These are phyloP conservation scores for Calocybe cyanea DNA, from an alignment of 768 basidiomycete genomes.

Conservation along the genomic window DNA sequence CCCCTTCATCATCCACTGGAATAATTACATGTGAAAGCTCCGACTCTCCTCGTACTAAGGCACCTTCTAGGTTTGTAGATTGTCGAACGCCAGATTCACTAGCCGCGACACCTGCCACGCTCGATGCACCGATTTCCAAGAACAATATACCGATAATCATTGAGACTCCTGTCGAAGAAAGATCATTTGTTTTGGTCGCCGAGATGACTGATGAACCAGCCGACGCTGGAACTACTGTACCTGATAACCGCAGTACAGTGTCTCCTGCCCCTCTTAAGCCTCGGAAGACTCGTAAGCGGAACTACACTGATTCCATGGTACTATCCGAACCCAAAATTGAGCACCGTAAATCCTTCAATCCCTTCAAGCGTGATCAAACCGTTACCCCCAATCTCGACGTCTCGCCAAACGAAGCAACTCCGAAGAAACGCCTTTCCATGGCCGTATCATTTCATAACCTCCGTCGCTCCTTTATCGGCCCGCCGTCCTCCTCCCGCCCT, in stretches of 20 bases:
- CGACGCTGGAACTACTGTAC: constrained; percentile 10
- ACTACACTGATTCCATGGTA: constrained; percentile 11
- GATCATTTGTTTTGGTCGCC: no score
- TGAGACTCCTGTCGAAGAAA: constrained; percentile 33
- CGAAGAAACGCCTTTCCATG: constrained; percentile 22
- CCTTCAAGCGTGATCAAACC: constrained; percentile 32
- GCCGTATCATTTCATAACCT: constrained; percentile 40
- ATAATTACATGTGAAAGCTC: no score
- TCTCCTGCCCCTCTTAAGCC: neutral
- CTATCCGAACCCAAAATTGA: constrained; percentile 4
- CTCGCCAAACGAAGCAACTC: constrained; percentile 11
- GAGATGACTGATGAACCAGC: neutral
- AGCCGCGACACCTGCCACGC: no score
- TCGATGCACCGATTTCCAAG: constrained; percentile 8
- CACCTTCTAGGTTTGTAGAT: no score
- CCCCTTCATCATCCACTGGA: no score
- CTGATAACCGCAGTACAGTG: constrained; percentile 11
- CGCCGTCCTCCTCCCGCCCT: constrained; percentile 22
- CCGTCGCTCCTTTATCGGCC: constrained; percentile 41
- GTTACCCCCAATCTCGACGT: constrained; percentile 8
- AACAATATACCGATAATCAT: constrained; percentile 26
- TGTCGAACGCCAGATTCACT: no score
- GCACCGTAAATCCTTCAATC: constrained; percentile 30
- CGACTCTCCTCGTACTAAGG: no score
- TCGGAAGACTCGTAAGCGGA: constrained; percentile 9